Percentiles rank a stretch among this genome's conserved stretches.
These are phyloP conservation scores for Escallonia rubra DNA, from an alignment of 129 eudicot genomes.

Conservation along the genomic window DNA sequence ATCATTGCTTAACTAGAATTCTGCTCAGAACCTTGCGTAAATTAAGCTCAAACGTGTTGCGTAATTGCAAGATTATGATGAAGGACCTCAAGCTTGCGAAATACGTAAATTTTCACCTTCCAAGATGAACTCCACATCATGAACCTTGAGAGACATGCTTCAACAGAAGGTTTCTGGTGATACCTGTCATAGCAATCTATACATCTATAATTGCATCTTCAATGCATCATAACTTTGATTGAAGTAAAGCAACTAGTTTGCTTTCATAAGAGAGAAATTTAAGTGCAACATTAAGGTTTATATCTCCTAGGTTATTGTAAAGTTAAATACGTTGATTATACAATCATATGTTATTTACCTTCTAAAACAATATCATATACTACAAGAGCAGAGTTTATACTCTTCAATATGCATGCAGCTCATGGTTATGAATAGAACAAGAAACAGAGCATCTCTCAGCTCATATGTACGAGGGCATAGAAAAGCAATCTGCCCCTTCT, in stretches of 20 bases:
- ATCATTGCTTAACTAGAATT: conserved; percentile 43
- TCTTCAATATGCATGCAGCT: no score
- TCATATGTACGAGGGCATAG: no score
- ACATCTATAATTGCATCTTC: conserved; percentile 24
- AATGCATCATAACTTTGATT: conserved; percentile 25
- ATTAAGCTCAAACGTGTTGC: conserved; percentile 26
- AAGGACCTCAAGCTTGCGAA: conserved; percentile 28
- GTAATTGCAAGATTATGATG: conserved; percentile 35
- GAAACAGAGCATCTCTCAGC: no score
- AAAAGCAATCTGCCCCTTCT: no score
- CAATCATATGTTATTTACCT: no score
- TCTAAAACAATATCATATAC: no score
- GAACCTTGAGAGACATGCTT: conserved; percentile 23
- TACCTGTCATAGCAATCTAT: conserved; percentile 15
- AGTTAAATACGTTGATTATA: no score
- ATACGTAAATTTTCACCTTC: conserved; percentile 22
- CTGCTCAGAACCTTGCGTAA: conserved; percentile 35
- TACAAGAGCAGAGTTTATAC: no score
- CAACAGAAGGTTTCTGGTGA: conserved; percentile 16
- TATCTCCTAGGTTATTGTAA: no score
- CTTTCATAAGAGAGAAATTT: no score
- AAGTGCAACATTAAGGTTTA: no score
- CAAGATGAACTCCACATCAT: conserved; percentile 21
- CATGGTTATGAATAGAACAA: no score
- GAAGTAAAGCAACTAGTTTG: conserved; percentile 1